Base-by-base conservation (phyloP, 176 grass and related monocot species). In the Triticum aestivum region DNA sequence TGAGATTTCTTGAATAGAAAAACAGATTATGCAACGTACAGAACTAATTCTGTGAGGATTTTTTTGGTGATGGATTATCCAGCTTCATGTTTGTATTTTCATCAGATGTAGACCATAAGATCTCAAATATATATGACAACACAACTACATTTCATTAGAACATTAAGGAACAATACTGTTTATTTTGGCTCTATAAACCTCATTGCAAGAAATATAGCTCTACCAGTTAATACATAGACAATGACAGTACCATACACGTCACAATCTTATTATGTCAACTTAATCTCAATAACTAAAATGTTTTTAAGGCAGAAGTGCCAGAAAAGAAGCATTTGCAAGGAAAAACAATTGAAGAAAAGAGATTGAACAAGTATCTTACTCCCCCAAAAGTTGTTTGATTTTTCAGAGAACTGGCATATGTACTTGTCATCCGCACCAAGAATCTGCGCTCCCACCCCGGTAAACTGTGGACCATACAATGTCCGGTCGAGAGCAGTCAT, bases 311-410 rank as follows among this genome's bases (percentile, higher is more conserved):
- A 62, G 27, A 61, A 29, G 37, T 44, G 10, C 34, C 59, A 75
- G 8, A 27, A 76, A 24, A 47, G 38, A 26, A 65, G 54, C 24
- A 51, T 44, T 49, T 75, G 8, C 24, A 32, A 54, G 33, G 71
- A 21, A 23, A 33, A 80, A 68, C 5, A 29, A 45, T 75, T 61
- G 18, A 11, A 44, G 8, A 66, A 33, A 11, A 21, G 35, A 81
- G 70, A 58, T 61, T 77, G 61, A 24, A 34, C 35, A 82, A 85
- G 81, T 66, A 66, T 69, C 91, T 89, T 96, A 98, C 96, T 94
- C 83, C 91, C 96, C 96, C 96, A 98, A 69, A 98, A 98, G 61
- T 96, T 94, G 45, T 94, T 98, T 47, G 93, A 96, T 71, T 96
- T 92, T 29, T 95, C 75, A 15, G 84, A 87, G 88, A 96, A 96